phyloP scores from a whole-genome alignment of 371 early-diverging fungal genomes.

The Apophysomyces trapeziformis region DNA sequence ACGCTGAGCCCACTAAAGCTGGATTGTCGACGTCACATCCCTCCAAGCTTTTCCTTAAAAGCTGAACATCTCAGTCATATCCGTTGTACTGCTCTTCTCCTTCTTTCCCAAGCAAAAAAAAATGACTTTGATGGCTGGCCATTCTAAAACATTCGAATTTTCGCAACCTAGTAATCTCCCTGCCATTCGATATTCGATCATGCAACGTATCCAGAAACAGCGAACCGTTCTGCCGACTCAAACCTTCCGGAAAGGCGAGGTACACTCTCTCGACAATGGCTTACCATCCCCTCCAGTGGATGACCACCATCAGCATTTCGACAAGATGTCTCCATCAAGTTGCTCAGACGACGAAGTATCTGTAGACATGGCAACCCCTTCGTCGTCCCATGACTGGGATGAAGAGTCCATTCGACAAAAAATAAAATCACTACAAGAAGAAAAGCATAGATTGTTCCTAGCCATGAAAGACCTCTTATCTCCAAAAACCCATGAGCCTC shows the following conservation, averaged over 20 bases:
- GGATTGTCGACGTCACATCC: too few species aligned
- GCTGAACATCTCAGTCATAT: too few species aligned
- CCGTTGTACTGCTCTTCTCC: not conserved
- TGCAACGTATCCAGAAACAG: constrained; percentile 37
- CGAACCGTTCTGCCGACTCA: constrained; percentile 22
- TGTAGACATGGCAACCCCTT: constrained; percentile 6
- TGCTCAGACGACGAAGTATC: constrained; percentile 14
- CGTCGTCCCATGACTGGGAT: constrained; percentile 16
- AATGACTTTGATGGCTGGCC: constrained; percentile 7
- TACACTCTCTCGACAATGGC: constrained; percentile 36
- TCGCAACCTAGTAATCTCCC: constrained; percentile 35
- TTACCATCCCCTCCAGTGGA: constrained; percentile 50
- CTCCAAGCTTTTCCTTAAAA: too few species aligned
- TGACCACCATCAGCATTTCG: constrained; percentile 4
- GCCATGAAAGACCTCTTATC: constrained; percentile 41
- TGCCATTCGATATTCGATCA: constrained; percentile 41
- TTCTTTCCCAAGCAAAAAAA: not conserved
- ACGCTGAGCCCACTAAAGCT: too few species aligned
- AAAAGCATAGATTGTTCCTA: constrained; percentile 48
- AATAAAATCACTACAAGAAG: constrained; percentile 35
- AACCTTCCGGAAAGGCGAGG: constrained; percentile 9
- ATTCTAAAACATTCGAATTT: constrained; percentile 30
- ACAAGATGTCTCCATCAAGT: constrained; percentile 23
- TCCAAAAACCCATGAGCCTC: constrained; percentile 7
- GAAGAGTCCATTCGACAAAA: constrained; percentile 37